Evolutionary conservation across 2,329 filamentous ascomycete species (phyloP).

Genomic region (Fusarium pseudonygamai): DNA sequence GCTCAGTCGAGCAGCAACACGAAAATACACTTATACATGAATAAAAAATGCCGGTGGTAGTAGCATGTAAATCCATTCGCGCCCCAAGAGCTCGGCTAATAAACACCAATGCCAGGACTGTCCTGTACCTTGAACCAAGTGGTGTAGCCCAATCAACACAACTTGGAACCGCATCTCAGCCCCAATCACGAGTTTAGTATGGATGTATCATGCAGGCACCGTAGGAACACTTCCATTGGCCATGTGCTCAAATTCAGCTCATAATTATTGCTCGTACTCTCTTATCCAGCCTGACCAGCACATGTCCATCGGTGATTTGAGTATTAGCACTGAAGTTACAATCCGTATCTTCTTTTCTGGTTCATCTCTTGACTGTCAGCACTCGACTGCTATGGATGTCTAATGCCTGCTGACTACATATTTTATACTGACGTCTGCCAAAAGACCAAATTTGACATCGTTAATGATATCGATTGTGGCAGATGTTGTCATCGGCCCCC

Average conservation of each 20-base stretch:
- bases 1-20: slow-evolving; percentile 59
- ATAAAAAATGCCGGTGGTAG: neutral
- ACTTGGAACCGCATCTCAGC: neutral
- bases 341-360: slow-evolving; percentile 58
- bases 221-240: neutral
- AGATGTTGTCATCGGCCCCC: neutral
- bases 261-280: slow-evolving; percentile 77
- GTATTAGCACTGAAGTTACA: slow-evolving; percentile 66
- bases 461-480: neutral
- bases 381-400: neutral
- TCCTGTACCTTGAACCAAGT: neutral
- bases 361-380: neutral
- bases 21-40: neutral
- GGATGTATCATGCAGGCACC: neutral
- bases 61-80: neutral
- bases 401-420: neutral
- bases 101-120: neutral
- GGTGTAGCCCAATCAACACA: neutral
- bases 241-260: slow-evolving; percentile 40
- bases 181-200: neutral
- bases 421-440: neutral
- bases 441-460: neutral
- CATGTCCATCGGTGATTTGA: neutral
- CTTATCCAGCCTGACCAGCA: slow-evolving; percentile 70
- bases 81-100: neutral